Evolutionary conservation across 192 early-diverging fungal species (phyloP), one percentile per base, ranked within the genome.

Genomic region (Backusella mclennaniae): DNA sequence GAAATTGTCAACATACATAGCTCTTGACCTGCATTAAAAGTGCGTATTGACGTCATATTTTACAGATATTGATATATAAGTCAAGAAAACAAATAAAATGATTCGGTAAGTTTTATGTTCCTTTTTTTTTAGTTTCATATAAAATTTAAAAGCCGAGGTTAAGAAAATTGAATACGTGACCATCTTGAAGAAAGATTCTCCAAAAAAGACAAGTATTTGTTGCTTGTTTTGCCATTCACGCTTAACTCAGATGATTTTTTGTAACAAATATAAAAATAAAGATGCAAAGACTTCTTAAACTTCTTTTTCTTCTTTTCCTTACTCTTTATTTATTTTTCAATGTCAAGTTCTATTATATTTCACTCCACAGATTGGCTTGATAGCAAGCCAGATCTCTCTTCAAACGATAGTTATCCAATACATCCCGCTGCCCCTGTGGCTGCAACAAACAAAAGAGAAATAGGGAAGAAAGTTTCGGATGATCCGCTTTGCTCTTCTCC

Each of bases 261-360:
- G 56, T 63, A 63, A 63, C 56, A 63, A 4, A 63, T 63, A 26
- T 59, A 63, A 26, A 63, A 63, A 63, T 63, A 63, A 63, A 63
- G 12, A 63, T 14, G 26, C 26, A 63, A 63, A 63, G 56, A 26
- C 9, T 63, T 63, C 56, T 26, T 63, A 63, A 63, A 12, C 56
- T 63, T 63, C 56, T 63, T 63, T 29, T 63, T 63, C 23, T 63
- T 29, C 11, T 63, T 56, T 56, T 23, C 26, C n/a, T 29, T 63
- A 63, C 23, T n/a, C 4, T 49, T n/a, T 49, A 49, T 49, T 49
- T 49, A 49, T 49, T 49, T 19, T 26, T 63, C 23, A 29, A 63
- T 63, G 56, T 29, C 56, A 11, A 63, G 56, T 14, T 23, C 56
- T 63, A 29, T 63, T 63, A 2, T 63, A 63, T 63, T 63, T 63